These are phyloP conservation scores for Haplosporangium gracile DNA, from an alignment of 192 early-diverging fungal genomes.

Conservation along the genomic window DNA sequence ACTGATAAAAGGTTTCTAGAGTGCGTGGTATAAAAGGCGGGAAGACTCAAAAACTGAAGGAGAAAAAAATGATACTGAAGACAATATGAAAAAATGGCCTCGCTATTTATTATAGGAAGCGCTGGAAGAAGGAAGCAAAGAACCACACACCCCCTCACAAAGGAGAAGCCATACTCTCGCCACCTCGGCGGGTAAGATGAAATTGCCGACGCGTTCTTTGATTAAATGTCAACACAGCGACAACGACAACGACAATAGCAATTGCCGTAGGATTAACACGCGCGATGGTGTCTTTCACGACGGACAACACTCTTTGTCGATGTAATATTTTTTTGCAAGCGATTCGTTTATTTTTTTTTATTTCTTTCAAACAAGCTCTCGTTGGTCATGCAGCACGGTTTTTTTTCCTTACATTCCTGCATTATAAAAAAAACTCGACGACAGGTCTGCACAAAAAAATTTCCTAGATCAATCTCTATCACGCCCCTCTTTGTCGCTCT, in stretches of 20 bases:
- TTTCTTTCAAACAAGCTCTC: background rate
- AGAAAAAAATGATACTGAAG: too few species aligned
- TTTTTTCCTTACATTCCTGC: background rate
- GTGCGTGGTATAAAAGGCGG: too few species aligned
- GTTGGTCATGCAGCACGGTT: too few species aligned
- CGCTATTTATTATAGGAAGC: too few species aligned
- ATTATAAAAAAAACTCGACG: background rate
- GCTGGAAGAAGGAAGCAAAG: too few species aligned
- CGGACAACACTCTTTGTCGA: background rate
- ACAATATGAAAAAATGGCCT: too few species aligned
- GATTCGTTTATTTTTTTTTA: background rate
- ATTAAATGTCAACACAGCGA: background rate
- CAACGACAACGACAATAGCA: background rate
- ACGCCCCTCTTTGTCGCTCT: background rate
- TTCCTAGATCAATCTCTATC: background rate
- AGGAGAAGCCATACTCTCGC: too few species aligned
- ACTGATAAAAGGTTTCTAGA: too few species aligned
- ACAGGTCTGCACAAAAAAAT: background rate
- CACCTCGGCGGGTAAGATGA: too few species aligned
- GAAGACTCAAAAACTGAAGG: too few species aligned
- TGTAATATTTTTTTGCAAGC: background rate
- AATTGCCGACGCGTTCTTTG: constrained; percentile 1
- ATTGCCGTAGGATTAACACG: background rate
- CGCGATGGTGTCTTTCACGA: background rate
- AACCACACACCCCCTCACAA: too few species aligned